These are phyloP conservation scores for Camellia lanceoleosa DNA, from an alignment of 148 eudicot species.

Conservation along the genomic window DNA sequence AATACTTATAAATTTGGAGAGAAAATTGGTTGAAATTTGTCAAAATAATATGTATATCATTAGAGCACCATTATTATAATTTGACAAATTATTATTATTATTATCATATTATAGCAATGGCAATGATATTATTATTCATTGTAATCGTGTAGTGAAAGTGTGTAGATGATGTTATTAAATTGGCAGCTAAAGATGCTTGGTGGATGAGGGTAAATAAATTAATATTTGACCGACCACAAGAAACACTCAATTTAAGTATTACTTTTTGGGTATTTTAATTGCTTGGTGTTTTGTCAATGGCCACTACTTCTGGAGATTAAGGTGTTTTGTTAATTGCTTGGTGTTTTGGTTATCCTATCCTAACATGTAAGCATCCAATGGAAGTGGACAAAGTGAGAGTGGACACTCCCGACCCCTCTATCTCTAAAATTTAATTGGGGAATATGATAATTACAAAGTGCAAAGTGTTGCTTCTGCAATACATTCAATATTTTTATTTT, in stretches of 20 bases:
- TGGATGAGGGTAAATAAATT: background rate
- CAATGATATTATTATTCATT: background rate
- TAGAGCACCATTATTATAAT: too few species aligned
- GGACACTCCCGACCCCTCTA: background rate
- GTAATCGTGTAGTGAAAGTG: background rate
- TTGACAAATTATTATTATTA: too few species aligned
- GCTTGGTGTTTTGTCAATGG: background rate
- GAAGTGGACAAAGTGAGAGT: slow-evolving; percentile 5
- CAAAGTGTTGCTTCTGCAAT: too few species aligned
- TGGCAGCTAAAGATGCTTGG: background rate
- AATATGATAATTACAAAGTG: too few species aligned
- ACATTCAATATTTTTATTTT: too few species aligned
- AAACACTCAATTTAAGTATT: background rate
- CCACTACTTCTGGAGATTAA: background rate
- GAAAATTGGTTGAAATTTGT: too few species aligned
- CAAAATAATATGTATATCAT: too few species aligned
- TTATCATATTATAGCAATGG: too few species aligned
- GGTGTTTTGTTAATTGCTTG: too few species aligned
- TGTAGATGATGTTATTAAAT: background rate
- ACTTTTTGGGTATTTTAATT: background rate
- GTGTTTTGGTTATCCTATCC: background rate
- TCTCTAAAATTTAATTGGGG: background rate
- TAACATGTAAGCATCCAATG: background rate
- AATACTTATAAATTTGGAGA: too few species aligned
- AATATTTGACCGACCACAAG: slow-evolving; percentile 4